These are phyloP conservation scores for Micractinium sp. DNA, from an alignment of 139 green algal genomes.

Conservation along the genomic window DNA sequence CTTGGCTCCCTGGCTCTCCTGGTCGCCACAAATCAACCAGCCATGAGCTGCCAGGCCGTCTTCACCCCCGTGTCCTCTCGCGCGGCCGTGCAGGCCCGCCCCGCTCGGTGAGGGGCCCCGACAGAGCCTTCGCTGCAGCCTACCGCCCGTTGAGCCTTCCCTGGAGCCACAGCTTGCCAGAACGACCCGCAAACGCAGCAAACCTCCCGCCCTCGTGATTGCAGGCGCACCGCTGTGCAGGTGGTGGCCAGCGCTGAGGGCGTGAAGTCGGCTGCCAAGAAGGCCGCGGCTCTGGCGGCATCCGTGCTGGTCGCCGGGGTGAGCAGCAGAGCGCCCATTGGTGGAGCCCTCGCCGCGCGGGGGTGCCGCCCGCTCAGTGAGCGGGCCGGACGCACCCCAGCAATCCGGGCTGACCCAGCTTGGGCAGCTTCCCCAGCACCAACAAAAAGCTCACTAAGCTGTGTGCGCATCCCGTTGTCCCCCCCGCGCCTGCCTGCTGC, in stretches of 20 bases:
- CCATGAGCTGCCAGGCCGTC: too few species aligned
- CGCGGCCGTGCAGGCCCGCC: too few species aligned
- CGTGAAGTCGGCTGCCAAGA: conserved; percentile 46
- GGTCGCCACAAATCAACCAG: too few species aligned
- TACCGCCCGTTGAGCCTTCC: too few species aligned
- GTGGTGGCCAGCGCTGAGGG: conserved; percentile 18
- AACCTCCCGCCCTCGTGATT: too few species aligned
- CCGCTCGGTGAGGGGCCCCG: too few species aligned
- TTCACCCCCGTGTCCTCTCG: too few species aligned
- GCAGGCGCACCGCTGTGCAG: conserved; percentile 13
- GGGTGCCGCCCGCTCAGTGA: not conserved
- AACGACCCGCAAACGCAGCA: too few species aligned
- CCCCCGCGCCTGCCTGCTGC: not conserved
- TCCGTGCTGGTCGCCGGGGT: conserved; percentile 80
- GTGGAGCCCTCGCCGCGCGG: not conserved
- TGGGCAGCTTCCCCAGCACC: not conserved
- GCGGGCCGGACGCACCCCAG: not conserved
- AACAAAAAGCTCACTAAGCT: not conserved
- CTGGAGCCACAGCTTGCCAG: too few species aligned
- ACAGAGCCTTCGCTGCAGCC: too few species aligned
- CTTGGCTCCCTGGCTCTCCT: too few species aligned
- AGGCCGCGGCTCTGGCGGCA: conserved; percentile 69
- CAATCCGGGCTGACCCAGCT: not conserved
- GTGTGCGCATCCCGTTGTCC: not conserved
- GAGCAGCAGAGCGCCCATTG: conserved; percentile 30